Evolutionary conservation across 306 rosid genomes (phyloP), one percentile per base, ranked within the genome.

Genomic region (Dryas alaskensis): DNA sequence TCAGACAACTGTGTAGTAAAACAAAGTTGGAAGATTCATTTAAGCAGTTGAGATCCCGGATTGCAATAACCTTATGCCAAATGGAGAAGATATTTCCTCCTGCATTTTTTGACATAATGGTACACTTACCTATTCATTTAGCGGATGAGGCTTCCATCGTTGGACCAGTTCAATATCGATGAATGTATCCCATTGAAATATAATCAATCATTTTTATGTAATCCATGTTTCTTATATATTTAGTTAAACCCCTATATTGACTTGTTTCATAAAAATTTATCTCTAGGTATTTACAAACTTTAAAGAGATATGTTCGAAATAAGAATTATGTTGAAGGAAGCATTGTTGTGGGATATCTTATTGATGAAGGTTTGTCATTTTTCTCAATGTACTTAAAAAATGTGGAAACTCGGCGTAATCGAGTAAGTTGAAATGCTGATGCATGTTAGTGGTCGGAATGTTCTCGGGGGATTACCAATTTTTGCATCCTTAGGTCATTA

Each of bases 181-280:
- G 65, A 73, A 65, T 65, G 57, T 75, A 75, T 45, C 47, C 66
- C 6, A 12, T 75, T 55, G 49, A 66, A 48, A 67, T 73, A 60
- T 76, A 55, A 52, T 12, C 5, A 67, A 47, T 19, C 22, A 19
- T 19, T 19, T 19, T 19, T 19, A 19, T 19, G 22, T 19, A 19
- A 19, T 19, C 22, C 22, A 22, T 44, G 0, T 45, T 22, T 46
- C 0, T 12, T n/a, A 5, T 40, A 27, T 1, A 27, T 14, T 42
- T 39, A 12, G 0, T 14, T 12, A 19, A 19, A 19, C 7, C 5
- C 12, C 61, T 25, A 57, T 57, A 17, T 0, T 57, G 14, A 57
- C 19, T 19, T 57, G 31, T 5, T 12, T 42, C 8, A 2, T n/a
- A 7, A 40, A 3, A 60, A 1, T 8, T 60, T 31, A 60, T 10